Evolutionary conservation across 1,284 basidiomycete species (phyloP).

Genomic region (Puccinia coronata): DNA sequence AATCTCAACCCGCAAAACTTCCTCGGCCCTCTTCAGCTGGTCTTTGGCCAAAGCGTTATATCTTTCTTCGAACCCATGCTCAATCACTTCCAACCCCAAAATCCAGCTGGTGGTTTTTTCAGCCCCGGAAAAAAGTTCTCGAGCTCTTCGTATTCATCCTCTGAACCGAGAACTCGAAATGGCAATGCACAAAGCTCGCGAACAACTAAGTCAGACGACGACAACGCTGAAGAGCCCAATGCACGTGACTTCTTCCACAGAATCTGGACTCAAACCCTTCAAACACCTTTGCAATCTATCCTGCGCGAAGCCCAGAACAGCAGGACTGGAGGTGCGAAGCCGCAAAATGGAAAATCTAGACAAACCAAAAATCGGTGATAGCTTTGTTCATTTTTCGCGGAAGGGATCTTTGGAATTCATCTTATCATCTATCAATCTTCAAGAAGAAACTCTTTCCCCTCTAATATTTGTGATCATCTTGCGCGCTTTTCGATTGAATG

Average conservation of each 20-base stretch:
- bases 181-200: neutral
- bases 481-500: neutral
- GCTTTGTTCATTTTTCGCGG: neutral
- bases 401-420: neutral
- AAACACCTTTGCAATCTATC: conserved; percentile 14
- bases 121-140: neutral
- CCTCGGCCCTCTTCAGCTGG: conserved; percentile 16
- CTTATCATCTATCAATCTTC: neutral
- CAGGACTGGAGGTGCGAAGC: neutral
- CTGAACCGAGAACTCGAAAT: neutral
- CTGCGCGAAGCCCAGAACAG: conserved; percentile 1
- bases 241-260: neutral
- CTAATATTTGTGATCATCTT: neutral
- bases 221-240: neutral
- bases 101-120: neutral
- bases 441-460: neutral
- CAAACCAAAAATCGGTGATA: neutral
- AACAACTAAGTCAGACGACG: neutral
- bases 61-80: conserved; percentile 29
- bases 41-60: conserved; percentile 8
- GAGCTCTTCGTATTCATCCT: conserved; percentile 8
- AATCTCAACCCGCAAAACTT: neutral
- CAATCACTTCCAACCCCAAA: conserved; percentile 15
- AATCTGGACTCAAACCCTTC: conserved; percentile 18
- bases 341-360: neutral